Evolutionary conservation across 2,329 filamentous ascomycete species (phyloP), one percentile per base, ranked within the genome.

Genomic region (Alternaria triticina): DNA sequence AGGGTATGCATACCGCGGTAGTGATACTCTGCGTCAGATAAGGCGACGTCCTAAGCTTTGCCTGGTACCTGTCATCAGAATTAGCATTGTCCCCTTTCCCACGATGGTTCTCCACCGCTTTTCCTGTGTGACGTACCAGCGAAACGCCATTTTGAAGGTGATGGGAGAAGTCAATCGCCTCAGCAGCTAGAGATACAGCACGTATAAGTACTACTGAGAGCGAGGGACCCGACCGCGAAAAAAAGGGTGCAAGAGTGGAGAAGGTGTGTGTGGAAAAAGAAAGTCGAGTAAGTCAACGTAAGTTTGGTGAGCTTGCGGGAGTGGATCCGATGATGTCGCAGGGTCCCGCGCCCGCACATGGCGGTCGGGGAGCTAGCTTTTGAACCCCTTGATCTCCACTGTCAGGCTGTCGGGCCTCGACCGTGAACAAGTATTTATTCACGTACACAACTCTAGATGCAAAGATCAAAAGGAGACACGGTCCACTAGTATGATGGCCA

Each of bases 21-120:
- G 94, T 97, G 73, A 97, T 83, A 78, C 91, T 92, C 85, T 97
- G 93, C 11, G 95, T 98, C 75, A 97, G 88, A 72, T 98, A 85
- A 64, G 95, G 95, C 77, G 92, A 88, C 74, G 89, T 87, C 72
- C 91, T 90, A 78, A 97, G 86, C 81, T 89, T 91, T 77, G 88
- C 86, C 82, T 96, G 93, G 84, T 98, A 98, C 94, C 94, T 89
- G 49, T 63, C n/a, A 28, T 33, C 33, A n/a, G 13, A n/a, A 55
- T 66, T 40, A 60, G 63, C 33, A 20, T 36, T 17, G 23, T 17
- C 54, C 44, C 28, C 20, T 49, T 36, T 47, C 9, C 23, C 20
- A 4, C 5, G 13, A n/a, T n/a, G 33, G 22, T n/a, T 52, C n/a
- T 23, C 33, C 30, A 20, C 30, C 56, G 50, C 30, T 52, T 22